Evolutionary conservation across 331 rosid species (phyloP).

Genomic region (Pyrus hybrid): DNA sequence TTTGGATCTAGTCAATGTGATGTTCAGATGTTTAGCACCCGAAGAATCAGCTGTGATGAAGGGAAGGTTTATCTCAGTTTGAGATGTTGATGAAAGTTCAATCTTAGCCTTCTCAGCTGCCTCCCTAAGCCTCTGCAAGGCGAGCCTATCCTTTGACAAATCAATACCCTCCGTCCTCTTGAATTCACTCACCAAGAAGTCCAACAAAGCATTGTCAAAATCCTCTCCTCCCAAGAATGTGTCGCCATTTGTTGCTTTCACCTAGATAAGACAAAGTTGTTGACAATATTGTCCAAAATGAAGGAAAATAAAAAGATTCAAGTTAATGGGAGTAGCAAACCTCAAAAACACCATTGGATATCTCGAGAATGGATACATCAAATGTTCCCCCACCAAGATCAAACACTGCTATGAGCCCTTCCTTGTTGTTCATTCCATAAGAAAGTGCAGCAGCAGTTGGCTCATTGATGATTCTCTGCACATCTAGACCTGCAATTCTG

Average conservation of each 20-base stretch:
- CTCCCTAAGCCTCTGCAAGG: slow-evolving; percentile 87
- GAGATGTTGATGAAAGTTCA: slow-evolving; percentile 80
- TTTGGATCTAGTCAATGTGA: slow-evolving; percentile 71
- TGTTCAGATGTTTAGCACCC: slow-evolving; percentile 82
- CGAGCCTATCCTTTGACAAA: slow-evolving; percentile 75
- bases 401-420: slow-evolving; percentile 90
- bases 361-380: slow-evolving; percentile 93
- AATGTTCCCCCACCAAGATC: slow-evolving; percentile 99
- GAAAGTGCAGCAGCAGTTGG: too few relatives aligned
- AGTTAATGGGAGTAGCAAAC: slow-evolving; percentile 16
- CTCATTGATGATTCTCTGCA: too few relatives aligned
- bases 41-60: slow-evolving; percentile 87
- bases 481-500: too few relatives aligned
- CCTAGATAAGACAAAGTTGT: too few relatives aligned
- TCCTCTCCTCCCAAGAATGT: too few relatives aligned
- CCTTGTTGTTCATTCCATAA: slow-evolving; percentile 95
- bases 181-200: slow-evolving; percentile 67
- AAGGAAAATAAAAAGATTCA: not conserved
- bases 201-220: slow-evolving; percentile 71
- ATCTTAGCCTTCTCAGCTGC: slow-evolving; percentile 94
- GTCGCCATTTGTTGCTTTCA: too few relatives aligned
- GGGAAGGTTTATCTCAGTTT: slow-evolving; percentile 81
- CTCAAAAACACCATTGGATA: slow-evolving; percentile 96
- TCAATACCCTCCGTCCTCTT: slow-evolving; percentile 65
- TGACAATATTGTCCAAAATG: too few relatives aligned